Evolutionary conservation across 805 yeast species (phyloP).

Genomic region (Lachancea fermentati): DNA sequence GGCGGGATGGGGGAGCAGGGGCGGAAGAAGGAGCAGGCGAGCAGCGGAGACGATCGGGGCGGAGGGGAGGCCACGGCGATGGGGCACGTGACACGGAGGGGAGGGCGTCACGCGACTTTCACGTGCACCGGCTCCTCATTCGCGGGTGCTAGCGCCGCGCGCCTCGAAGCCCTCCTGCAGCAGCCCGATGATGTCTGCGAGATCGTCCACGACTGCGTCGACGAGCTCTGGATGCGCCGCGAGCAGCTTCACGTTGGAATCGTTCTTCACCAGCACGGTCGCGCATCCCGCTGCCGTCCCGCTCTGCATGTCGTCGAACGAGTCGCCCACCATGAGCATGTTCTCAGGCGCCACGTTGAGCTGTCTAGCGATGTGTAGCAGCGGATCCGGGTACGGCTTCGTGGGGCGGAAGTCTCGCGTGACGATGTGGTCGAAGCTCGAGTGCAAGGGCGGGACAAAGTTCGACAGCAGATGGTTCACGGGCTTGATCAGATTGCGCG

Average conservation of each 20-base stretch:
- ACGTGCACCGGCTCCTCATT: too few species aligned
- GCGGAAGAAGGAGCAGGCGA: too few species aligned
- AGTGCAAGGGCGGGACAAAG: conserved; percentile 36
- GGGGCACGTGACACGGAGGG: too few species aligned
- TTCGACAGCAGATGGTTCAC: conserved; percentile 46
- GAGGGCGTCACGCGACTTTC: too few species aligned
- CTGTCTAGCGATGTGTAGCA: conserved; percentile 46
- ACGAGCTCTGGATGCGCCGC: conserved; percentile 29
- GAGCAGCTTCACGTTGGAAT: conserved; percentile 43
- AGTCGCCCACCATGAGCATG: conserved; percentile 69
- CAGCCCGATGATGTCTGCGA: conserved; percentile 27
- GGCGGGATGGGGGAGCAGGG: too few species aligned
- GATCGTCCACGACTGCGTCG: conserved; percentile 16
- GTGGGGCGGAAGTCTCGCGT: conserved; percentile 65
- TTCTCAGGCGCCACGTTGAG: conserved; percentile 45
- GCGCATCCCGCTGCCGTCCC: conserved; percentile 60
- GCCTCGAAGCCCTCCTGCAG: conserved; percentile 12
- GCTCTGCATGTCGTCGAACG: conserved; percentile 61
- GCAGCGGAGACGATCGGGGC: too few species aligned
- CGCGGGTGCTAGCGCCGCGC: too few species aligned
- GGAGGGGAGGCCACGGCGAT: too few species aligned
- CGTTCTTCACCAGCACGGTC: conserved; percentile 49
- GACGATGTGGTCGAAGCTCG: conserved; percentile 45
- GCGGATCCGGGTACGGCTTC: conserved; percentile 62
- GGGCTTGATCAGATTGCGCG: conserved; percentile 51